Conservation (phyloP, 1,284 basidiomycete genomes). For the Stygiomarasmius scandens region DNA sequence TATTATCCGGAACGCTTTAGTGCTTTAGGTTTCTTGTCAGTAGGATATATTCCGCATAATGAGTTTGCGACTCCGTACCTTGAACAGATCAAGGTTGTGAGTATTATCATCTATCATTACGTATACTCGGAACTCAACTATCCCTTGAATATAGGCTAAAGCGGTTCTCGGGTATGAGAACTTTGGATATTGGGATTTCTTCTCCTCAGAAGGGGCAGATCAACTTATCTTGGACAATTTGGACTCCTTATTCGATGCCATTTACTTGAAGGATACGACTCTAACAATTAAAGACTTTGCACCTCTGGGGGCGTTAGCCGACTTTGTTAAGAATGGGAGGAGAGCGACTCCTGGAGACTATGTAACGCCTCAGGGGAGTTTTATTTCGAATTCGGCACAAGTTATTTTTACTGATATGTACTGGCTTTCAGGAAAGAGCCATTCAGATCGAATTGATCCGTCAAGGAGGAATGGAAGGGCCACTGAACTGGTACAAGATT, state of each 20-base stretch:
- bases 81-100: constrained; percentile 16
- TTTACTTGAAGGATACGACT: constrained; percentile 30
- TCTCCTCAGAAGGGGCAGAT: constrained; percentile 31
- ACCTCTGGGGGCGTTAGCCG: constrained; percentile 32
- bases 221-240: constrained; percentile 34
- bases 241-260: constrained; percentile 13
- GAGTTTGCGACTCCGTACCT: constrained; percentile 3
- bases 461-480: constrained; percentile 16
- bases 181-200: constrained; percentile 41
- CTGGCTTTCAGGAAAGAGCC: constrained; percentile 30
- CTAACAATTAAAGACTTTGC: constrained; percentile 21
- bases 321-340: constrained; percentile 24
- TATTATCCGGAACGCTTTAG: constrained; percentile 40
- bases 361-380: constrained; percentile 15
- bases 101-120: too few relatives aligned
- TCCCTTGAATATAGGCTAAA: constrained; percentile 22
- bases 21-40: constrained; percentile 44
- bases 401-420: too few relatives aligned
- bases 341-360: constrained; percentile 20
- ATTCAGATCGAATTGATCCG: constrained; percentile 25
- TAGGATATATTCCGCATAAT: constrained; percentile 38
- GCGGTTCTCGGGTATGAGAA: constrained; percentile 29
- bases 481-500: constrained; percentile 14
- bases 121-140: too few relatives aligned
- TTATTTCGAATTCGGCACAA: too few relatives aligned